phyloP scores from a whole-genome alignment of 352 stramenopile species.

The Phytophthora pluvialis region DNA sequence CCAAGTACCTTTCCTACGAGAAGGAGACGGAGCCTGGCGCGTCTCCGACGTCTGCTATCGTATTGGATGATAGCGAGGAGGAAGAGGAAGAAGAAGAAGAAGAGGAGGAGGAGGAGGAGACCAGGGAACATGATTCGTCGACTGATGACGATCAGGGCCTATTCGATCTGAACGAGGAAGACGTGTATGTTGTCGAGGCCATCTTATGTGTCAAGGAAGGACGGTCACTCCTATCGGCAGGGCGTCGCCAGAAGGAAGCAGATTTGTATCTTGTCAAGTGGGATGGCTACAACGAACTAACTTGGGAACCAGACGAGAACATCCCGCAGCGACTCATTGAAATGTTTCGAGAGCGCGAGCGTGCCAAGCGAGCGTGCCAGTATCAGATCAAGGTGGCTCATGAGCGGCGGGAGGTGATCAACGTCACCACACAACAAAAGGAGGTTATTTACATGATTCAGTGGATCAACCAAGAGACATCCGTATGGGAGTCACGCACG shows the following conservation, averaged over 20 bases:
- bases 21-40: constrained; percentile 31
- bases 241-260: constrained; percentile 51
- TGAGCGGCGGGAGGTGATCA: constrained; percentile 60
- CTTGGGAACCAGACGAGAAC: constrained; percentile 76
- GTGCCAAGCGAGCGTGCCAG: constrained; percentile 48
- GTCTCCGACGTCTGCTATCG: constrained; percentile 54
- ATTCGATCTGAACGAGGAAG: constrained; percentile 78
- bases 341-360: constrained; percentile 62
- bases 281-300: constrained; percentile 82
- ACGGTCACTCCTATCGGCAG: constrained; percentile 42
- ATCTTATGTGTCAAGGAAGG: constrained; percentile 76
- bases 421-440: constrained; percentile 56
- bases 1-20: constrained; percentile 44
- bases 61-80: constrained; percentile 60
- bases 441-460: constrained; percentile 80
- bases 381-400: constrained; percentile 66
- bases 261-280: constrained; percentile 83
- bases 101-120: constrained; percentile 30
- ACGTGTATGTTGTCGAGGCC: constrained; percentile 76
- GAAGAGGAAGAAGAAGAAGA: constrained; percentile 44
- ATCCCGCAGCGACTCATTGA: constrained; percentile 69
- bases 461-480: constrained; percentile 55
- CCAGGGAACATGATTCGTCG: constrained; percentile 49
- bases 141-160: constrained; percentile 70
- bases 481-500: constrained; percentile 63